phyloP scores from a whole-genome alignment of 2,329 filamentous ascomycete species.

The Fusarium compactum region DNA sequence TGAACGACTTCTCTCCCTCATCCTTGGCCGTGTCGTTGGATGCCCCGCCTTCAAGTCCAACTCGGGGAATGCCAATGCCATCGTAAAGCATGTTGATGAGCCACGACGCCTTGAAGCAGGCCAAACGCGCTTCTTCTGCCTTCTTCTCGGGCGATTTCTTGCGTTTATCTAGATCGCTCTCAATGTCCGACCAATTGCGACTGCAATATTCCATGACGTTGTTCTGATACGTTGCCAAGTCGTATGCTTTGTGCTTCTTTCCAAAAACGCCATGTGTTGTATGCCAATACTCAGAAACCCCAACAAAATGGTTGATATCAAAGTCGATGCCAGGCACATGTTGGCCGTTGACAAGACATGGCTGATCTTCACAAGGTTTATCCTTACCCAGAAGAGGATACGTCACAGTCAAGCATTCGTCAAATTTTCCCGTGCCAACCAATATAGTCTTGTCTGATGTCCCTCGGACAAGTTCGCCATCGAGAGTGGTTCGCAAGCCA shows the following conservation, averaged over 20 bases:
- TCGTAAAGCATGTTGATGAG: constrained; percentile 96
- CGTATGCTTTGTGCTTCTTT: constrained; percentile 83
- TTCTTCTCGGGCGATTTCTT: constrained; percentile 83
- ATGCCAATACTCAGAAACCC: constrained; percentile 99
- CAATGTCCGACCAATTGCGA: constrained; percentile 83
- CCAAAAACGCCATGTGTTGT: constrained; percentile 95
- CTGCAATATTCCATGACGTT: constrained; percentile 88
- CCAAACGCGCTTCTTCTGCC: constrained; percentile 81
- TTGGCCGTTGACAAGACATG: constrained; percentile 90
- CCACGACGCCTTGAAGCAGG: constrained; percentile 99
- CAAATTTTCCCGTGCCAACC: constrained; percentile 86
- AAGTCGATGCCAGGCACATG: constrained; percentile 97
- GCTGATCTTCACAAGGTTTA: constrained; percentile 81
- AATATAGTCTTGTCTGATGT: constrained; percentile 64
- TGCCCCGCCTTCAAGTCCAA: constrained; percentile 77
- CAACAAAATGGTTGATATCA: constrained; percentile 96
- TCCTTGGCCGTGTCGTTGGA: constrained; percentile 79
- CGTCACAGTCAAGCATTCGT: constrained; percentile 84
- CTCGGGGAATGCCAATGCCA: constrained; percentile 90
- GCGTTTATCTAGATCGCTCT: constrained; percentile 70
- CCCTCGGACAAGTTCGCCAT: constrained; percentile 68
- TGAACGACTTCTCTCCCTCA: constrained; percentile 75
- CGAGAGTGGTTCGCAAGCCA: constrained; percentile 78
- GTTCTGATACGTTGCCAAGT: constrained; percentile 89
- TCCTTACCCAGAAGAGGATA: constrained; percentile 92